Base-by-base conservation (phyloP, 73 alveolate genomes). In the Halteria grandinella region DNA sequence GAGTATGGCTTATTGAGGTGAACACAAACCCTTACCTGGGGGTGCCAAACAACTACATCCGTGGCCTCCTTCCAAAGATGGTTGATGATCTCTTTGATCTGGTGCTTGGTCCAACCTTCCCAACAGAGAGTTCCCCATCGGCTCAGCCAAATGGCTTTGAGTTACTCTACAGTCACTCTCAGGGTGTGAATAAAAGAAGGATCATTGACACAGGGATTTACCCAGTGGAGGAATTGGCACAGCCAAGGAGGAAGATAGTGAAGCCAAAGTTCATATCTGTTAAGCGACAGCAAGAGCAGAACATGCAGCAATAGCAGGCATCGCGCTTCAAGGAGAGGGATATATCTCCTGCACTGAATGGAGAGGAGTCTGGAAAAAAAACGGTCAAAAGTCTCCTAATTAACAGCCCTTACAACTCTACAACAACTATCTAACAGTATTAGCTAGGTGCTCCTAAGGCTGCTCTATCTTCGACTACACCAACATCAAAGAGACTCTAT, bases 21-120 rank as follows among this genome's bases (percentile, higher is more conserved):
- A 91, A 94, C 83, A 86, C 93, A 54, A 85, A 91, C 76, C 97
- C 97, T 8, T 44, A 54, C 36, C 62, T 91, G 12, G 89, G 93
- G 0, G 27, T 59, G 23, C 93, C 93, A 4, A 84, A 77, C 54
- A 57, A 75, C 32, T 75, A 73, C 47, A 85, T 86, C 32, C 54
- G 74, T 48, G 81, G 52, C 71, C 59, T 91, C 36, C 69, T 91
- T 12, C 94, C 93, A 1, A 80, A 91, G 41, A 87, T 91, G 95
- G 69, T 88, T 18, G 95, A 91, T 83, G 95, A 91, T 55, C 62
- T 91, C 54, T 59, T 91, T 34, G 52, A 79, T 4, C 37, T 91
- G 18, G 86, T 91, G n/a, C 55, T 91, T 39, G 97, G 88, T 83
- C 77, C 87, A 55, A 49, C 53, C 41, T 87, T 66, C 36, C 72